These are phyloP conservation scores for Pseudogymnoascus sp. DNA, from an alignment of 2,329 filamentous ascomycete genomes.

Conservation along the genomic window DNA sequence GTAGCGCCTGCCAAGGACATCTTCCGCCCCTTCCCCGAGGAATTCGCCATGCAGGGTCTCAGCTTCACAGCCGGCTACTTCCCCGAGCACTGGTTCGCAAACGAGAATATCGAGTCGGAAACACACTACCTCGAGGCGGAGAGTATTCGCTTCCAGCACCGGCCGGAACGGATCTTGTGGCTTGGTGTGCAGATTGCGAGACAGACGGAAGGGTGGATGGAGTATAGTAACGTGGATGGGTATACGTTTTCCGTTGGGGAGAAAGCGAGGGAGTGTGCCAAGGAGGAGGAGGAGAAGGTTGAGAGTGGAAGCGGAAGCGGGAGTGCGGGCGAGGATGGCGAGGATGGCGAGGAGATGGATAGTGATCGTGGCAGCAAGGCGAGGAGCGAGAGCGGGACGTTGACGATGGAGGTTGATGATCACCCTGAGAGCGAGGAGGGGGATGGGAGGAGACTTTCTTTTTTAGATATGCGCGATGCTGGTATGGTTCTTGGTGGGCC, in stretches of 20 bases:
- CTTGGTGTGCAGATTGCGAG: neutral
- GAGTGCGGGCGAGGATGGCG: neutral
- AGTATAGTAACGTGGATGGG: neutral
- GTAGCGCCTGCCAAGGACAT: conserved; percentile 17
- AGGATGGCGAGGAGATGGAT: neutral
- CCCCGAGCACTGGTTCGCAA: conserved; percentile 22
- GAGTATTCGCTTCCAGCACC: neutral
- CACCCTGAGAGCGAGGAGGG: neutral
- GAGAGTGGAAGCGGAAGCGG: neutral
- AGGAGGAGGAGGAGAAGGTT: fast-evolving
- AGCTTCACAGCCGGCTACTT: conserved; percentile 23
- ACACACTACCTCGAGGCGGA: conserved; percentile 20
- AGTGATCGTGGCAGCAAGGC: neutral
- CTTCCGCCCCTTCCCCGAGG: conserved; percentile 24
- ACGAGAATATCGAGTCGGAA: conserved; percentile 24
- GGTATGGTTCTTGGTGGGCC: neutral
- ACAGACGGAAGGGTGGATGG: neutral
- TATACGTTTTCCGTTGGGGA: conserved; percentile 3
- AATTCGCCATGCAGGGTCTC: conserved; percentile 25
- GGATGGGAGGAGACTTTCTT: neutral
- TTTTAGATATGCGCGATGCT: conserved; percentile 4
- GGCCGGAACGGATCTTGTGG: neutral
- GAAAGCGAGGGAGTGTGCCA: neutral
- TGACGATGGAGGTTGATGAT: neutral
- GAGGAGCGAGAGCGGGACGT: neutral